phyloP scores from a whole-genome alignment of 768 basidiomycete genomes.

The Trametopsis cervina region DNA sequence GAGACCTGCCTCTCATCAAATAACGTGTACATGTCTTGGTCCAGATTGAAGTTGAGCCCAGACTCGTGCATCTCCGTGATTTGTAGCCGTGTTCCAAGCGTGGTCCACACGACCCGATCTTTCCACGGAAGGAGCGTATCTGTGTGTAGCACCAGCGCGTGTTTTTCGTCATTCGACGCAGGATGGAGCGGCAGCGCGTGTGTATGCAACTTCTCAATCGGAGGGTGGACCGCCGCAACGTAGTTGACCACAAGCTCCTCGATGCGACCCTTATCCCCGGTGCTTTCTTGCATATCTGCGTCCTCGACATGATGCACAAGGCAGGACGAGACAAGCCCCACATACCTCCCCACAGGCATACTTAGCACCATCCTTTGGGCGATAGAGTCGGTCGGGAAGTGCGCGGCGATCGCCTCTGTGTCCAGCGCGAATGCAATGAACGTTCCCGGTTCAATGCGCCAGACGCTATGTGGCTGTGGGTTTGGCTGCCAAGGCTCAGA shows the following conservation, averaged over 20 bases:
- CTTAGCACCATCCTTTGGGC: background rate
- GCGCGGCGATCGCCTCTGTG: background rate
- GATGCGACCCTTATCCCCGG: too few species aligned
- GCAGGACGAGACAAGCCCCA: slow-evolving; percentile 1
- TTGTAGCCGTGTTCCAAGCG: slow-evolving; percentile 18
- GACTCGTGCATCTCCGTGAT: slow-evolving; percentile 16
- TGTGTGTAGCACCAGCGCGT: too few species aligned
- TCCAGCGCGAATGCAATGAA: background rate
- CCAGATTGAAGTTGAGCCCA: slow-evolving; percentile 17
- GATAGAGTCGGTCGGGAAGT: background rate
- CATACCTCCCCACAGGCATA: background rate
- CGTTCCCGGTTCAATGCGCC: background rate
- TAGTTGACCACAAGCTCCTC: too few species aligned
- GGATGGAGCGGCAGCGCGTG: too few species aligned
- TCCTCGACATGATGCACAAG: background rate
- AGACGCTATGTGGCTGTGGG: too few species aligned
- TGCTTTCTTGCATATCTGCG: too few species aligned
- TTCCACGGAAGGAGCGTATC: slow-evolving; percentile 22
- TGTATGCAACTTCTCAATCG: too few species aligned
- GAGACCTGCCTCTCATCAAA: slow-evolving; percentile 14
- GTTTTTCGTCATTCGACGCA: too few species aligned
- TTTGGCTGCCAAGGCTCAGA: too few species aligned
- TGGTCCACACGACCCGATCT: slow-evolving; percentile 19
- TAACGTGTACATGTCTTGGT: slow-evolving; percentile 17
- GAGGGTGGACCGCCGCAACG: too few species aligned